These are phyloP conservation scores for Alectoria sarmentosa DNA, from an alignment of 495 filamentous ascomycete genomes.

Conservation along the genomic window DNA sequence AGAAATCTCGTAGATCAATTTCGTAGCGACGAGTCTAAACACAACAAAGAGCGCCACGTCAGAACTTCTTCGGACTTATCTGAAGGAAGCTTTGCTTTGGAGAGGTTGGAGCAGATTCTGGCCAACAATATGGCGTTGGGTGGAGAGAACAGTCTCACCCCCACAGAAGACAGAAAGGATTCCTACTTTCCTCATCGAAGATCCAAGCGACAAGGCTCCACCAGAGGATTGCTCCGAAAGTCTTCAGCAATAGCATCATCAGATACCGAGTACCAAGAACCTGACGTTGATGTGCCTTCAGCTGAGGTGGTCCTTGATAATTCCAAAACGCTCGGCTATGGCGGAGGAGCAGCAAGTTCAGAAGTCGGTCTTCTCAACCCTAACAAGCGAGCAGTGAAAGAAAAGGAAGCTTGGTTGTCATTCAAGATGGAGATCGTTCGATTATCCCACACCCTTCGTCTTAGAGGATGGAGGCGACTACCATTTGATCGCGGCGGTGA, in stretches of 20 bases:
- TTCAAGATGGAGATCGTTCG: conserved; percentile 93
- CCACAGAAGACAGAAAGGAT: conserved; percentile 30
- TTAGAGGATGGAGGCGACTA: conserved; percentile 86
- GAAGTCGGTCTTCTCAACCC: conserved; percentile 34
- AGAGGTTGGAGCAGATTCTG: conserved; percentile 63
- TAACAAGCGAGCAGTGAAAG: conserved; percentile 47
- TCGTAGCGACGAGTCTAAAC: conserved; percentile 23
- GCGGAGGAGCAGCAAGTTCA: conserved; percentile 47
- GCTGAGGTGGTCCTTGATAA: conserved; percentile 83
- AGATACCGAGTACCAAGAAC: conserved; percentile 73
- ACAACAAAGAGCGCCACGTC: conserved; percentile 23
- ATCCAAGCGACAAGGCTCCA: conserved; percentile 35
- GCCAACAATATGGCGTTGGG: conserved; percentile 42
- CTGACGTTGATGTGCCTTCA: conserved; percentile 61
- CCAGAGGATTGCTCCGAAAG: conserved; percentile 33
- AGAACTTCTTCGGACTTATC: conserved; percentile 42
- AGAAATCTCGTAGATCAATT: conserved; percentile 29
- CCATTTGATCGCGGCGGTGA: conserved; percentile 61
- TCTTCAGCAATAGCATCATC: conserved; percentile 46
- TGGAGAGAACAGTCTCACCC: conserved; percentile 16
- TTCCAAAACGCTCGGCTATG: conserved; percentile 74
- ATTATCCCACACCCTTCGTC: conserved; percentile 75
- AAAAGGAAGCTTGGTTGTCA: conserved; percentile 61
- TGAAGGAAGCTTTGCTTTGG: conserved; percentile 55
- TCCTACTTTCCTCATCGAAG: conserved; percentile 35